phyloP scores from a whole-genome alignment of 192 early-diverging fungal species.

The Coemansia sp. region DNA sequence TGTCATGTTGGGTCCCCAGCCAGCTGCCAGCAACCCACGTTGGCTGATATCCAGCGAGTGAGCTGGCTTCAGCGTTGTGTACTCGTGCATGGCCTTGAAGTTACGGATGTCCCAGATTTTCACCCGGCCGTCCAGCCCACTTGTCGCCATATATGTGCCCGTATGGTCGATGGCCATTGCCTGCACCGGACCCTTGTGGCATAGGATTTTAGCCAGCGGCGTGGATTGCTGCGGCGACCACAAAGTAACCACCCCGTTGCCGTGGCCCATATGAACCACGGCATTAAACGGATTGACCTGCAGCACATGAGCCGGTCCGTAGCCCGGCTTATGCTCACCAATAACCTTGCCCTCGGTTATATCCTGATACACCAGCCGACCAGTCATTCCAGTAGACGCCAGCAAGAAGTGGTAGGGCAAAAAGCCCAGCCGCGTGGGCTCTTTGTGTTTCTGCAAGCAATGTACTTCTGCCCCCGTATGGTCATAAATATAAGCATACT shows the following conservation, averaged over 20 bases:
- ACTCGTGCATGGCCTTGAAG: conserved; percentile 76
- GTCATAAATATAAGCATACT: conserved; percentile 94
- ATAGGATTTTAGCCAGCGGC: conserved; percentile 93
- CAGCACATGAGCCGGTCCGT: conserved; percentile 81
- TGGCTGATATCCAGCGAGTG: conserved; percentile 79
- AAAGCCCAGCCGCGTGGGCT: conserved; percentile 82
- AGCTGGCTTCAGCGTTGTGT: conserved; percentile 75
- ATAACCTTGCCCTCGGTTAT: conserved; percentile 85
- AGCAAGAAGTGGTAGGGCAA: conserved; percentile 92
- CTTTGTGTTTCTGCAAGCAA: conserved; percentile 75
- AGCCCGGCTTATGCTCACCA: conserved; percentile 70
- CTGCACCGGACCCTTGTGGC: conserved; percentile 82
- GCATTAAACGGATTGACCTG: conserved; percentile 89
- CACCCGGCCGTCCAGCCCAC: conserved; percentile 84
- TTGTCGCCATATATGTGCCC: conserved; percentile 85
- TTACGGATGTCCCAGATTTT: conserved; percentile 93
- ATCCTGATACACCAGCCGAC: conserved; percentile 89
- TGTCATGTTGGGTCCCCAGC: conserved; percentile 72
- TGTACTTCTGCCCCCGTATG: conserved; percentile 86
- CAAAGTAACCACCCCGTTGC: conserved; percentile 83
- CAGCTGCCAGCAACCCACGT: conserved; percentile 78
- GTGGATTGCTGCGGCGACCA: conserved; percentile 84
- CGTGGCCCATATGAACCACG: conserved; percentile 87
- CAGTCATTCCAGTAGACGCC: conserved; percentile 74
- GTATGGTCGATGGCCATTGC: conserved; percentile 78